Base-by-base conservation (phyloP, 805 yeast genomes). In the Cyberlindnera xylosilytica region DNA sequence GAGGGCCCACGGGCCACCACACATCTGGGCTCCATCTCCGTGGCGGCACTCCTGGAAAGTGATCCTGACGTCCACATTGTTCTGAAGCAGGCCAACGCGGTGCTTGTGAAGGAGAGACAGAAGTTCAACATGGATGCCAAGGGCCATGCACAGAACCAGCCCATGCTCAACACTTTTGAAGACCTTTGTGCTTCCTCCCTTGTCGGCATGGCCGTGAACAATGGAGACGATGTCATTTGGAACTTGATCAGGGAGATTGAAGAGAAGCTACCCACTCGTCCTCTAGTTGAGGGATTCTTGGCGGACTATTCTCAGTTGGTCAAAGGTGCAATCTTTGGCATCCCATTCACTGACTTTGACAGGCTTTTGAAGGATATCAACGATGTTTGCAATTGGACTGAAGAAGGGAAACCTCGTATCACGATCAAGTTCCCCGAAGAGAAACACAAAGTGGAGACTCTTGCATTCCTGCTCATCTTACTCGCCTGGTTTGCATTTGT, bases 401-500 rank as follows among this genome's bases (percentile, higher is more conserved):
- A 16, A 2, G 16, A 26, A 18, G 34, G 36, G 3, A 20, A 15
- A 19, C 35, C 45, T 6, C 12, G 2, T 20, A 19, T 43, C 19
- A 38, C 34, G 15, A 30, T 43, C 17, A 13, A 9, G 3, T 26
- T 43, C 2, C 46, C 46, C 10, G 39, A 34, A 1, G 42, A 43
- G 15, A n/a, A 24, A 11, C 4, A 11, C 9, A 43, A 43, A 31
- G 6, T 43, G 9, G 42, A 38, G 22, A 11, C 19, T 15, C 20
- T 43, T 18, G 39, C 46, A 2, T 35, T 34, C 22, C 29, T 38
- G 19, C 22, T 43, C 34, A 27, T 35, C n/a, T 38, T 38, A 22
- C 42, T 43, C 8, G 46, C 40, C 1, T 43, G 46, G 46, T 16
- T 35, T 12, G 23, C 37, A 3, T 43, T 43, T 35, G 38, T 43